These are phyloP conservation scores for Globisporangium mamillatum DNA, from an alignment of 352 stramenopile genomes.

Conservation along the genomic window DNA sequence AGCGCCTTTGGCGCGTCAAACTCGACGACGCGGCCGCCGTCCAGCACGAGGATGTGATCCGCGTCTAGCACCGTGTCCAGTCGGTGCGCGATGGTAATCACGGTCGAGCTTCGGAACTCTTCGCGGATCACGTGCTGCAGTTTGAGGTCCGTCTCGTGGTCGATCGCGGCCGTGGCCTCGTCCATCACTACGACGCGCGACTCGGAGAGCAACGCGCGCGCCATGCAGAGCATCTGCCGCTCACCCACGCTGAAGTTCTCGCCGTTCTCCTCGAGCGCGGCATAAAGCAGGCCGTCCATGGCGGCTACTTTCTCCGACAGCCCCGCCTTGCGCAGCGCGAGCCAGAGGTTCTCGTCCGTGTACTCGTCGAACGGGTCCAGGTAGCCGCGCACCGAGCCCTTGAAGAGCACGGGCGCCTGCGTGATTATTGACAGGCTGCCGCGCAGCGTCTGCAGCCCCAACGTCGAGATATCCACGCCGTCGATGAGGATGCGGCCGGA, in stretches of 20 bases:
- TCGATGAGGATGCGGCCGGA: conserved; percentile 90
- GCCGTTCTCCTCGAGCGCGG: conserved; percentile 84
- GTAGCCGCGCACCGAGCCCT: conserved; percentile 82
- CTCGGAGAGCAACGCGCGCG: conserved; percentile 90
- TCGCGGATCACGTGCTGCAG: conserved; percentile 81
- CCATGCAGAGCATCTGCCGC: conserved; percentile 96
- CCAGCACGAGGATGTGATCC: conserved; percentile 96
- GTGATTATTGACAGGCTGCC: conserved; percentile 92
- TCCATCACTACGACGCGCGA: conserved; percentile 87
- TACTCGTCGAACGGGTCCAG: conserved; percentile 63
- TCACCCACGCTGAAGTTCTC: conserved; percentile 94
- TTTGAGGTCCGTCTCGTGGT: conserved; percentile 75
- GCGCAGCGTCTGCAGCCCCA: conserved; percentile 87
- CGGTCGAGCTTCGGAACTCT: conserved; percentile 90
- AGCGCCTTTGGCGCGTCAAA: conserved; percentile 80
- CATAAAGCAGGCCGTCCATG: conserved; percentile 56
- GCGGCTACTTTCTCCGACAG: conserved; percentile 56
- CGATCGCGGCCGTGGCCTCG: conserved; percentile 74
- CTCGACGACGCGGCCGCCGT: conserved; percentile 86
- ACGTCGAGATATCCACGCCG: conserved; percentile 80
- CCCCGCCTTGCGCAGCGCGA: conserved; percentile 27
- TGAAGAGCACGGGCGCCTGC: conserved; percentile 92
- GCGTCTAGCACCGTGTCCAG: conserved; percentile 97
- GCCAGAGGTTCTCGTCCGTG: conserved; percentile 63
- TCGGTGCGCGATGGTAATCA: conserved; percentile 96